Evolutionary conservation across 2,329 filamentous ascomycete genomes (phyloP).

Genomic region (Neofusicoccum ribis): DNA sequence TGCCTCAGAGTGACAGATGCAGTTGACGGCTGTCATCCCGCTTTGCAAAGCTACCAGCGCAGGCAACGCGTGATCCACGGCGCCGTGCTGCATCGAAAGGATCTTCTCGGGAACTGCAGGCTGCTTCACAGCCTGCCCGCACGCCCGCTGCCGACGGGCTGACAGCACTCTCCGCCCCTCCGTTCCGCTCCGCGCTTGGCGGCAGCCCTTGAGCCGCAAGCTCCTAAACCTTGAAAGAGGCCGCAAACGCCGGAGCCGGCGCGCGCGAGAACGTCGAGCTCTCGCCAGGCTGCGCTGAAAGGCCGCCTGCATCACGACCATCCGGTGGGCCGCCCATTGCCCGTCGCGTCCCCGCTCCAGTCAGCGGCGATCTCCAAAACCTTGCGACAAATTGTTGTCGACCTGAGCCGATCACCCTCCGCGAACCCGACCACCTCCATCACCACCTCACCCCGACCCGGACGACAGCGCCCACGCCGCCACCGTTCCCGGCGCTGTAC

Average conservation of each 20-base stretch:
- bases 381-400: slow-evolving; percentile 17
- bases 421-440: slow-evolving; percentile 14
- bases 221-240: slow-evolving; percentile 17
- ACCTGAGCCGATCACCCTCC: slow-evolving; percentile 15
- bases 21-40: not conserved
- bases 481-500: not conserved
- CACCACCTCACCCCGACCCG: slow-evolving; percentile 5
- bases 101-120: not conserved
- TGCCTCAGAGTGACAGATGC: not conserved
- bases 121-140: not conserved
- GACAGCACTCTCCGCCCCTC: not conserved
- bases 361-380: slow-evolving; percentile 7
- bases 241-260: slow-evolving; percentile 17
- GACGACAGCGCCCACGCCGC: not conserved
- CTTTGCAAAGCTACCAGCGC: not conserved
- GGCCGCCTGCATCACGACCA: slow-evolving; percentile 15
- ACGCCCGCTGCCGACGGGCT: not conserved
- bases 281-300: slow-evolving; percentile 13
- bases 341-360: slow-evolving; percentile 10
- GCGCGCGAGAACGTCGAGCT: slow-evolving; percentile 14
- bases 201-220: slow-evolving; percentile 15
- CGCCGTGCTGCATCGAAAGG: not conserved
- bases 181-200: slow-evolving; percentile 15
- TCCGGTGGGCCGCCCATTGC: slow-evolving; percentile 7
- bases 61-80: not conserved